Evolutionary conservation across 768 basidiomycete genomes (phyloP).

Genomic region (Suillus alpinus): DNA sequence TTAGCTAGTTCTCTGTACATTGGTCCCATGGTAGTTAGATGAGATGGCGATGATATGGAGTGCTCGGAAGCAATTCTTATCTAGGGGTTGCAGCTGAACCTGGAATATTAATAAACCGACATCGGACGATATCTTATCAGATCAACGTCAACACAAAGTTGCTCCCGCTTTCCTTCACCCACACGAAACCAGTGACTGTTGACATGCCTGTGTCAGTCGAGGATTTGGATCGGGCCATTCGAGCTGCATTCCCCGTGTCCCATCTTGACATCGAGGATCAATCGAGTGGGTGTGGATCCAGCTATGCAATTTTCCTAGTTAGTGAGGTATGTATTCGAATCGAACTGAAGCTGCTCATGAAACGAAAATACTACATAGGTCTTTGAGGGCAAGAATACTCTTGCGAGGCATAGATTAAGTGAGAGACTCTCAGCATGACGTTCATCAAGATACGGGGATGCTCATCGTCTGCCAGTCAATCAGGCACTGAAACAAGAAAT

Average conservation of each 20-base stretch:
- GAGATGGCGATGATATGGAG: not conserved
- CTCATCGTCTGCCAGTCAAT: constrained; percentile 52
- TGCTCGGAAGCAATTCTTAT: not conserved
- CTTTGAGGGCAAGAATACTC: constrained; percentile 78
- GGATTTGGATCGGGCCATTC: constrained; percentile 62
- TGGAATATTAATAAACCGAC: constrained; percentile 1
- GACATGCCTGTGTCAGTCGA: constrained; percentile 59
- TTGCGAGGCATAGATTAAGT: constrained; percentile 75
- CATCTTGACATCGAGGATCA: constrained; percentile 75
- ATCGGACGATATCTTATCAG: constrained; percentile 24
- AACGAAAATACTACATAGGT: constrained; percentile 36
- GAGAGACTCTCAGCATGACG: constrained; percentile 18
- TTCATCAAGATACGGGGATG: constrained; percentile 8
- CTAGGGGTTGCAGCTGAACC: not conserved
- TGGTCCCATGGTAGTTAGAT: constrained; percentile 9
- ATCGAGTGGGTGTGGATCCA: constrained; percentile 81
- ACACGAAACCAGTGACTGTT: not conserved
- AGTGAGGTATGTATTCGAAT: constrained; percentile 53
- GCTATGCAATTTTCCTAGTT: constrained; percentile 70
- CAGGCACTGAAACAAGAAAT: constrained; percentile 73
- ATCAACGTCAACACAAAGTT: constrained; percentile 9
- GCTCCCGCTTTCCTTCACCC: constrained; percentile 10
- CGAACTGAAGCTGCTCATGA: not conserved
- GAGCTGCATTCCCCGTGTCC: constrained; percentile 56
- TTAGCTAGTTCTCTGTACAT: constrained; percentile 16